These are phyloP conservation scores for Aethionema arabicum DNA, from an alignment of 345 rosid genomes.

Conservation along the genomic window DNA sequence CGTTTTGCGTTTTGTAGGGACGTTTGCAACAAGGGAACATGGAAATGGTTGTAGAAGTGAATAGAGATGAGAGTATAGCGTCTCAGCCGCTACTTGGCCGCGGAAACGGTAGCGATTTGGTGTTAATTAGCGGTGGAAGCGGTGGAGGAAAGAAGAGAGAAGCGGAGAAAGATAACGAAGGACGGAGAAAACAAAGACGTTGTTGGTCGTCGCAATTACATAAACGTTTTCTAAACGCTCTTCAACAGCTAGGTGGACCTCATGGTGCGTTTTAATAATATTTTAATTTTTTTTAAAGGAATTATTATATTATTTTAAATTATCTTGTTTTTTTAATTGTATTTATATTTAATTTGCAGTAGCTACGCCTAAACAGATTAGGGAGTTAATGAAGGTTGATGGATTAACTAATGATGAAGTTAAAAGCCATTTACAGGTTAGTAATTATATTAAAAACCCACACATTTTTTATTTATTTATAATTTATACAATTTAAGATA, in stretches of 20 bases:
- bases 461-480: no score
- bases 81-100: background rate
- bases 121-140: constrained; percentile 17
- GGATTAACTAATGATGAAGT: constrained; percentile 96
- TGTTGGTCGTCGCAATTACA: constrained; percentile 96
- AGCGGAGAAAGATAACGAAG: constrained; percentile 47
- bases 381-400: constrained; percentile 92
- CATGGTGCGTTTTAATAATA: constrained; percentile 48
- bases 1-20: constrained; percentile 20
- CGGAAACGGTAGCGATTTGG: constrained; percentile 28
- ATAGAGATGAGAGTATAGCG: constrained; percentile 52
- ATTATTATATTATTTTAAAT: no score
- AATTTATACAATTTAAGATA: no score
- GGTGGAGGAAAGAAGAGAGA: constrained; percentile 46
- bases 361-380: constrained; percentile 92
- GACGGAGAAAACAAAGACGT: constrained; percentile 73
- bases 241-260: constrained; percentile 92
- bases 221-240: constrained; percentile 76
- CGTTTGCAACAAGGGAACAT: constrained; percentile 25
- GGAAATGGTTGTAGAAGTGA: constrained; percentile 56
- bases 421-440: constrained; percentile 96
- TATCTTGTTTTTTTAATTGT: no score
- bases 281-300: no score
- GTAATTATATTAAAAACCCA: background rate
- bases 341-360: constrained; percentile 40